Base-by-base conservation (phyloP, 2,329 filamentous ascomycete genomes). In the Xylaria sp. region DNA sequence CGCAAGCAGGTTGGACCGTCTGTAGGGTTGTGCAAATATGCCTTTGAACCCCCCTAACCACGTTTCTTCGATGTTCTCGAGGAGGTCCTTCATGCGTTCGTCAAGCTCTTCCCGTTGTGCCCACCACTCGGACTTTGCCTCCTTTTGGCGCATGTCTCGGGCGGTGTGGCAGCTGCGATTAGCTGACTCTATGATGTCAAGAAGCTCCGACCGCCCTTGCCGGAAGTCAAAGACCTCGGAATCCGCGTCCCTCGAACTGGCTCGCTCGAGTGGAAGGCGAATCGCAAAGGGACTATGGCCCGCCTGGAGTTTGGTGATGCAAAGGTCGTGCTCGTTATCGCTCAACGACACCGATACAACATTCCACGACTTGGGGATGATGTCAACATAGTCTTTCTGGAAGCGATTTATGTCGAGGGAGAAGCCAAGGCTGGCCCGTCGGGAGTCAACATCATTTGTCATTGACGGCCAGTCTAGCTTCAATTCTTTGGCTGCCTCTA, bases 1-100 rank as follows among this genome's bases (percentile, higher is more conserved):
- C 4, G 84, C 82, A 26, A 97, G 75, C 9, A 90, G 76, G 21
- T 86, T 80, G 1, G 83, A 75, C 18, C 88, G 80, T 37, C 81
- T 80, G 44, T 78, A 72, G 48, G 89, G 83, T 49, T 90, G 88
- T 1, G 91, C 92, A 67, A 99, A 93, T n/a, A 99, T 88, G 16
- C 93, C 92, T 52, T 87, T 88, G 79, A 99, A 99, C 0, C 94
- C 94, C 44, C 93, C 92, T 4, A 99, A 83, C 94, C 94, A 99
- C 19, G 94, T 87, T 57, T 90, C 88, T 71, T 99, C 93, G 38
- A 99, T 89, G 55, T 91, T 95, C 49, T 86, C 79, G 1, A 99
- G 78, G 8, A 99, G 81, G 46, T 90, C 87, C 57, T 85, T 86
- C 20, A 99, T 79, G 8, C 91, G 86, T 26, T 76, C 75, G 67